Percentiles rank a stretch among this genome's conserved stretches.
Conservation (phyloP, 2,329 filamentous ascomycete genomes). For the Colletotrichum lindemuthianum region DNA sequence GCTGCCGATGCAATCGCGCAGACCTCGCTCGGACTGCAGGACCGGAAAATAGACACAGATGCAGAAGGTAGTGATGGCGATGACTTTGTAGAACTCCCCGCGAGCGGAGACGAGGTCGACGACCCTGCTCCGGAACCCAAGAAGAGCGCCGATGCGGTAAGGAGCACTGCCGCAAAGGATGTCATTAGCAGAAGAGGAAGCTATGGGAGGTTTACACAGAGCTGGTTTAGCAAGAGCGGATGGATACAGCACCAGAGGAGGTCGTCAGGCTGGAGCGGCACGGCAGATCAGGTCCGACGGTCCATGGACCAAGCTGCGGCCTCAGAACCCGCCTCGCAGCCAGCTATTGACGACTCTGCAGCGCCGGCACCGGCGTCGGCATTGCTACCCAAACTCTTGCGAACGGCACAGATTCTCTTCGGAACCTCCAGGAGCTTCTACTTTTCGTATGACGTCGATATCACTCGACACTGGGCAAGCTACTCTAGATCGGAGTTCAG, state of each 20-base stretch:
- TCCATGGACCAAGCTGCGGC: conserved; percentile 32
- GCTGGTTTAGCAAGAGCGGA: conserved; percentile 89
- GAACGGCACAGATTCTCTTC: conserved; percentile 86
- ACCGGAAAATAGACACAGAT: conserved; percentile 51
- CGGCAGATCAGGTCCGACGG: conserved; percentile 37
- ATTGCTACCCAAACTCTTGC: conserved; percentile 84
- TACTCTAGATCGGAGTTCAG: conserved; percentile 52
- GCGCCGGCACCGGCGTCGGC: conserved; percentile 46
- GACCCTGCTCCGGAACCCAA: conserved; percentile 49
- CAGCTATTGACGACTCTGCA: conserved; percentile 55
- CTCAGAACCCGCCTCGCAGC: conserved; percentile 38
- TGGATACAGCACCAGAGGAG: conserved; percentile 79
- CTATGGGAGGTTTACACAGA: conserved; percentile 88
- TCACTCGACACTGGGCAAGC: conserved; percentile 73
- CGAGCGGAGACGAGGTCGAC: conserved; percentile 55
- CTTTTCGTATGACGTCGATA: conserved; percentile 94
- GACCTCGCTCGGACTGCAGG: conserved; percentile 59
- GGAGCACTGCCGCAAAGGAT: conserved; percentile 82
- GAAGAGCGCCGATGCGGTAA: conserved; percentile 40
- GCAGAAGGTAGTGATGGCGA: conserved; percentile 57
- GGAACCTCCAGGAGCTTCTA: conserved; percentile 86
- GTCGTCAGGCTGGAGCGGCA: conserved; percentile 72
- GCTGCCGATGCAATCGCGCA: conserved; percentile 77
- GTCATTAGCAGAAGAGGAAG: conserved; percentile 84
- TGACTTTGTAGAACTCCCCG: conserved; percentile 53